phyloP scores from a whole-genome alignment of 129 eudicot species.

The Daucus carota region DNA sequence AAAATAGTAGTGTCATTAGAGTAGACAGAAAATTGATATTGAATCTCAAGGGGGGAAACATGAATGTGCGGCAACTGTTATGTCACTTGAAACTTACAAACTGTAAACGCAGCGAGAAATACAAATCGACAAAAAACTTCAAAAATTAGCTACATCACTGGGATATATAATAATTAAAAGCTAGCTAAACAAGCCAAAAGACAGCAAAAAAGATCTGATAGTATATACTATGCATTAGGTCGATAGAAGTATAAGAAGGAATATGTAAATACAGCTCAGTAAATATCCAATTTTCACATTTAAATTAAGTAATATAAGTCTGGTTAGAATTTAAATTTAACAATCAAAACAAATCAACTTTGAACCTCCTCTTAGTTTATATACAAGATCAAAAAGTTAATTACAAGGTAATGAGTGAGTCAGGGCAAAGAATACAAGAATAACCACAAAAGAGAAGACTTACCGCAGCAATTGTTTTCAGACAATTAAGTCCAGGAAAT shows the following conservation, averaged over 20 bases:
- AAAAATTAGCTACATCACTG: not conserved
- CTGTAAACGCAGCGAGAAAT: not conserved
- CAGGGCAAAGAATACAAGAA: not conserved
- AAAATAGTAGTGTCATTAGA: slow-evolving; percentile 1
- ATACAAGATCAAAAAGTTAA: not conserved
- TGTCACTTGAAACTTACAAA: not conserved
- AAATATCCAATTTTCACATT: not conserved
- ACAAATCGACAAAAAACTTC: not conserved
- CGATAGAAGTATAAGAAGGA: not conserved
- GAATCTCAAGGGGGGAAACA: not conserved
- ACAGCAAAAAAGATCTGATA: not conserved
- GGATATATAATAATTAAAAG: not conserved
- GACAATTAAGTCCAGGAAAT: slow-evolving; percentile 71
- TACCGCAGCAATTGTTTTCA: slow-evolving; percentile 54
- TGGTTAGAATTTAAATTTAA: not conserved
- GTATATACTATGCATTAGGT: not conserved
- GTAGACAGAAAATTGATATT: not conserved
- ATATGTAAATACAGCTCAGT: not conserved
- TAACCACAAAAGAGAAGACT: slow-evolving; percentile 14
- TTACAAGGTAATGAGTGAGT: not conserved
- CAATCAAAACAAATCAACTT: not conserved
- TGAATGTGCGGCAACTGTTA: not conserved
- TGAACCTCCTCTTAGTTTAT: not conserved
- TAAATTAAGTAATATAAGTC: not conserved
- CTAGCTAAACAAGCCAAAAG: not conserved